Base-by-base conservation (phyloP, 1,139 yeast genomes). In the Yamadazyma dendronema region DNA sequence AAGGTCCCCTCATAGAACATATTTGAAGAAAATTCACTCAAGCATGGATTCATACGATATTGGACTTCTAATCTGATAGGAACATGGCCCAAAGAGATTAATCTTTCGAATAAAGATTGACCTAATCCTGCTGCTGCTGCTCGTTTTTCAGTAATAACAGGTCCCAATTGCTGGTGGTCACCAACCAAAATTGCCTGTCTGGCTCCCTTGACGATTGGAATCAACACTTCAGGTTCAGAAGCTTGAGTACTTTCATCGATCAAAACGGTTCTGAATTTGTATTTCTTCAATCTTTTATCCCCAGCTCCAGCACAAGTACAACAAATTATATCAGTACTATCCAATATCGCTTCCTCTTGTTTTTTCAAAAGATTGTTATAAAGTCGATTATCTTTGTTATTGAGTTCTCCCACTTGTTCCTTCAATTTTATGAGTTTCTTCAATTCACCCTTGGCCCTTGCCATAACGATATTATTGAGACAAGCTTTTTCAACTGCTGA, bases 241-340 rank as follows among this genome's bases (percentile, higher is more conserved):
- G 97, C 94, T 61, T 90, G 97, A 0, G 97, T 88, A 54, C 89
- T 82, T 64, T 90, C 97, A 62, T 90, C 97, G 41, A 90, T 84
- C 43, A 90, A 67, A 3, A 88, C 95, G 0, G 90, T 77, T 52
- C 88, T 70, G 61, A 89, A 89, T 34, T 74, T 68, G 47, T 73
- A 52, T 3, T 63, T 59, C 6, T 62, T 57, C 35, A 89, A 64
- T 44, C 95, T 67, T 36, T 50, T 61, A 58, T 86, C 96, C 32
- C 90, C 95, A 3, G 97, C 96, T 43, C 95, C 95, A 23, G 84
- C 89, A 74, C 97, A 89, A 0, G 97, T 90, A 57, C 89, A 77
- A 62, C 96, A 88, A 13, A 90, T 81, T 31, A 89, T 90, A 49
- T 88, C 89, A 27, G 88, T 84, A n/a, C 65, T 57, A 26, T 65